These are phyloP conservation scores for Ophiostoma populinum DNA, from an alignment of 2,329 filamentous ascomycete species.

Conservation along the genomic window DNA sequence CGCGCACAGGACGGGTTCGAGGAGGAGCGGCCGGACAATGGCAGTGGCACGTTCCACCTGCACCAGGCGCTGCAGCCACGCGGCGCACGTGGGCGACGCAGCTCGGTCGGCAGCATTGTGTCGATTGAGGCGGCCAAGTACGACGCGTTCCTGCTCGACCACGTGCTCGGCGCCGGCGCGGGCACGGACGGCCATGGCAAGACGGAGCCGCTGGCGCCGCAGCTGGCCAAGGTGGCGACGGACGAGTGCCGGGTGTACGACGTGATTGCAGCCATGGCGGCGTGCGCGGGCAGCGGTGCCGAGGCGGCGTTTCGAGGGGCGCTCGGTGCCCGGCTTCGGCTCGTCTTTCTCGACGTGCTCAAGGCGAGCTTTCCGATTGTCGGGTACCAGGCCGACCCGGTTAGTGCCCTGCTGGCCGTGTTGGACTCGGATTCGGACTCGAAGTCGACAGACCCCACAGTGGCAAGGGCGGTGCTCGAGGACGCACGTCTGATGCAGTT, in stretches of 20 bases:
- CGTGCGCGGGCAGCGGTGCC: slow-evolving; percentile 26
- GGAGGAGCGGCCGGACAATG: slow-evolving; percentile 21
- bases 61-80: slow-evolving; percentile 14
- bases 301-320: slow-evolving; percentile 32
- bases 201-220: slow-evolving; percentile 28
- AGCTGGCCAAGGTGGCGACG: slow-evolving; percentile 31
- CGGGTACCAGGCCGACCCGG: slow-evolving; percentile 55
- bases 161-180: slow-evolving; percentile 21
- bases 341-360: slow-evolving; percentile 51
- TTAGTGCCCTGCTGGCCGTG: slow-evolving; percentile 48
- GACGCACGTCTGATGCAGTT: slow-evolving; percentile 39
- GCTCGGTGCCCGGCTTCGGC: slow-evolving; percentile 44
- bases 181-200: slow-evolving; percentile 24
- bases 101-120: slow-evolving; percentile 44
- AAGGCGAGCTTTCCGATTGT: slow-evolving; percentile 48
- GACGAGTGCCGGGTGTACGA: slow-evolving; percentile 35
- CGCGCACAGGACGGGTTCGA: slow-evolving; percentile 40
- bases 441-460: slow-evolving; percentile 22
- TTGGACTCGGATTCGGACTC: slow-evolving; percentile 40
- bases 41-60: too few species aligned
- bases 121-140: slow-evolving; percentile 43
- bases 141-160: slow-evolving; percentile 36
- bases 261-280: slow-evolving; percentile 33
- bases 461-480: slow-evolving; percentile 27
- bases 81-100: slow-evolving; percentile 29